A percentile compares a stretch with the other conserved stretches of the same genome.
Evolutionary conservation across 2,329 filamentous ascomycete genomes (phyloP).

Genomic region (Neonectria sp.): DNA sequence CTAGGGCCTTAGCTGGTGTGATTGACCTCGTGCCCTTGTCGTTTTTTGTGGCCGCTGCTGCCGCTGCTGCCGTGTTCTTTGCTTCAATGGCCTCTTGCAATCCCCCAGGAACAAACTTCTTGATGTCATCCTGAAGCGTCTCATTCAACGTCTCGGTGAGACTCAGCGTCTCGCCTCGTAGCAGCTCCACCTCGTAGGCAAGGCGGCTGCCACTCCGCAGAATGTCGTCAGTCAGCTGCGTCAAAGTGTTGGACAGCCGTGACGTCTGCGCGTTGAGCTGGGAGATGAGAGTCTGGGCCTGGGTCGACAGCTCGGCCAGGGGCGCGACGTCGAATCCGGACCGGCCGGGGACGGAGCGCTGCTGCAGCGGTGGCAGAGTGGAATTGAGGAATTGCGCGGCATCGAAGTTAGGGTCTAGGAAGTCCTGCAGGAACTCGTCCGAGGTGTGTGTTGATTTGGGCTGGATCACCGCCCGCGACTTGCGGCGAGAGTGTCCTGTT

Average conservation of each 20-base stretch:
- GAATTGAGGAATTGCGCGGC: constrained; percentile 88
- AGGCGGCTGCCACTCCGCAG: constrained; percentile 88
- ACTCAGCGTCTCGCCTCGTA: constrained; percentile 89
- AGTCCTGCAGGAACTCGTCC: constrained; percentile 81
- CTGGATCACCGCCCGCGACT: constrained; percentile 55
- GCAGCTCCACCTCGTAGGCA: constrained; percentile 93
- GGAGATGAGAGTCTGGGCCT: constrained; percentile 87
- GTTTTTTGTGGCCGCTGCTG: constrained; percentile 25
- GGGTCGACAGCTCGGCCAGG: constrained; percentile 82
- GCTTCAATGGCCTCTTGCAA: constrained; percentile 53
- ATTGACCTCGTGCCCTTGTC: constrained; percentile 44
- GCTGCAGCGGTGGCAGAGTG: constrained; percentile 78
- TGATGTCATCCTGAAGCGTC: constrained; percentile 79
- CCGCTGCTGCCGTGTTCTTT: constrained; percentile 35
- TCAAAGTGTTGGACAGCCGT: constrained; percentile 84
- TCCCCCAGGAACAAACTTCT: constrained; percentile 76
- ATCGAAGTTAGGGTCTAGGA: constrained; percentile 84
- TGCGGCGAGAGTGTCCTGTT: constrained; percentile 59
- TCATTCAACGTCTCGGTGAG: constrained; percentile 85
- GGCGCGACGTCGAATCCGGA: constrained; percentile 62
- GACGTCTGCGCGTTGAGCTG: constrained; percentile 92
- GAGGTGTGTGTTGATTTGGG: constrained; percentile 75
- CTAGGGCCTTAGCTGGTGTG: constrained; percentile 35
- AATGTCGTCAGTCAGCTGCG: constrained; percentile 95
- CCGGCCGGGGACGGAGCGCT: constrained; percentile 51